Conservation (phyloP, 306 rosid genomes). For the Albizia julibrissin region DNA sequence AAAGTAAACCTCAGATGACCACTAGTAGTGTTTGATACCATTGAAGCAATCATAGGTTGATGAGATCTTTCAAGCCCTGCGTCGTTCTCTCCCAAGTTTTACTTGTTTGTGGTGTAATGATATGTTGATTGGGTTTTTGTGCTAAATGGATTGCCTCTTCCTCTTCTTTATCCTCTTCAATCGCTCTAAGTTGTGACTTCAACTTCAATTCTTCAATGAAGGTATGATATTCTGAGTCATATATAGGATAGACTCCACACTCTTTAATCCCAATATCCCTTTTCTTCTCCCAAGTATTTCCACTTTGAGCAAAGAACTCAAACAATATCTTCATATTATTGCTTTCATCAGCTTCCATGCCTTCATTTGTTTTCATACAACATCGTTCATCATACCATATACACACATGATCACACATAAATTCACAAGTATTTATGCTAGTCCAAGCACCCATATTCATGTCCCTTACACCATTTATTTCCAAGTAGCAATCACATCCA, state of each 20-base stretch:
- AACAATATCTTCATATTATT: not conserved
- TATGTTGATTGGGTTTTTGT: not conserved
- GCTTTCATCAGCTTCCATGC: not conserved
- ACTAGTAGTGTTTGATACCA: not conserved
- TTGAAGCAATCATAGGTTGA: not conserved
- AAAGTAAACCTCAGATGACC: not conserved
- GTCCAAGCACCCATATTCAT: not conserved
- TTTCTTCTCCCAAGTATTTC: not conserved
- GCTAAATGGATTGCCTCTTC: not conserved
- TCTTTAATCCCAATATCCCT: not conserved
- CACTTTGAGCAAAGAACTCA: constrained; percentile 6
- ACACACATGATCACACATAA: constrained; percentile 5
- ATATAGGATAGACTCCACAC: not conserved
- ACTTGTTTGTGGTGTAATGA: not conserved
- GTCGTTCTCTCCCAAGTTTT: not conserved
- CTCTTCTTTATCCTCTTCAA: not conserved
- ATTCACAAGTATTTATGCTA: not conserved
- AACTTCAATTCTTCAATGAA: not conserved
- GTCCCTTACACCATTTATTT: not conserved
- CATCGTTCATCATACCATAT: constrained; percentile 11
- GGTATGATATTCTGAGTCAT: not conserved
- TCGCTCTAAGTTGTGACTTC: not conserved
- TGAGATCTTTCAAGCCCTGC: constrained; percentile 2
- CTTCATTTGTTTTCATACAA: not conserved
- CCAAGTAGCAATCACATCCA: not conserved